Percentiles rank a stretch among this genome's conserved stretches.
These are phyloP conservation scores for Camelina sativa DNA, from an alignment of 345 rosid species.

Conservation along the genomic window DNA sequence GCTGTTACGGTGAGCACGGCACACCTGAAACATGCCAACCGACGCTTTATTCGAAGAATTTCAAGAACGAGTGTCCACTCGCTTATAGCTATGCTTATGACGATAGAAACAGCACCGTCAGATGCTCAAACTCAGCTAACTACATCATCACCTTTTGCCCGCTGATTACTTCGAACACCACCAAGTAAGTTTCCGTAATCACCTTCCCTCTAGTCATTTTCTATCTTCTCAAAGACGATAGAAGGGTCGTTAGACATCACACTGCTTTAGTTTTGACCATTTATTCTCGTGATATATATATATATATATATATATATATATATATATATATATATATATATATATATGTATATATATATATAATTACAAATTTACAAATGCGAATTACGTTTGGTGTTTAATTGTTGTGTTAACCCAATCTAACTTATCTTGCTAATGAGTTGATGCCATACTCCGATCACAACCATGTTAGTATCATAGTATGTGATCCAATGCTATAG, in stretches of 20 bases:
- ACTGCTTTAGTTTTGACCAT: neutral
- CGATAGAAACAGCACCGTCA: conserved; percentile 47
- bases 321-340: too few species aligned
- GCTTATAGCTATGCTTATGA: conserved; percentile 67
- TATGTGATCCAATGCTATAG: too few species aligned
- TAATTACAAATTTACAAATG: too few species aligned
- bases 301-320: too few species aligned
- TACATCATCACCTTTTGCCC: conserved; percentile 45
- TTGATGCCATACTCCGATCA: too few species aligned
- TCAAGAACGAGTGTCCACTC: conserved; percentile 60
- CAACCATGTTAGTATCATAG: too few species aligned
- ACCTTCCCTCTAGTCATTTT: neutral
- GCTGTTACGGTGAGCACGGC: conserved; percentile 48
- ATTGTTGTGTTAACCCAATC: too few species aligned
- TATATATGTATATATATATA: too few species aligned
- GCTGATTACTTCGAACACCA: neutral
- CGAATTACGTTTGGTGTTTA: too few species aligned
- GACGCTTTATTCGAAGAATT: conserved; percentile 46
- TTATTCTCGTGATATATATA: neutral
- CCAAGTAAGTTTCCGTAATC: conserved; percentile 11
- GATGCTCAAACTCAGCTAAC: conserved; percentile 43
- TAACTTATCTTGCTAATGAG: too few species aligned
- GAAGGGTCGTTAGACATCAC: neutral
- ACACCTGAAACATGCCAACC: conserved; percentile 50
- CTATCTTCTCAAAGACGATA: neutral